These are phyloP conservation scores for Meyerozyma guilliermondii DNA, from an alignment of 1,139 yeast genomes.

Conservation along the genomic window DNA sequence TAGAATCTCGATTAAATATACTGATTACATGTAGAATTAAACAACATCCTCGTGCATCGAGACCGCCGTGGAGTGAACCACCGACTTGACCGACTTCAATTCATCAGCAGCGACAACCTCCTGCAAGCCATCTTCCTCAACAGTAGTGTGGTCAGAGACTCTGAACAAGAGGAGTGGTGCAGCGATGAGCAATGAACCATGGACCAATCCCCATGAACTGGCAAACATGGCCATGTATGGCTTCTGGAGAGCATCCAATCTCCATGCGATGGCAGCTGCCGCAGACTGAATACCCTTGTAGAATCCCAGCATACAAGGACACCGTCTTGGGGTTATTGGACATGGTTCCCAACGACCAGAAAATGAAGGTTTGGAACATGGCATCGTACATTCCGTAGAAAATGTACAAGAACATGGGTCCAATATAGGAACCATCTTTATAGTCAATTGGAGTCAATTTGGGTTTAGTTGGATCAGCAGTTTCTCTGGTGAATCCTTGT, in stretches of 20 bases:
- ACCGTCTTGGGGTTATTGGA: conserved; percentile 53
- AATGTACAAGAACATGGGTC: conserved; percentile 58
- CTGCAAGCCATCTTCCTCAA: conserved; percentile 29
- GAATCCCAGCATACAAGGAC: conserved; percentile 57
- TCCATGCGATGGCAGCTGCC: conserved; percentile 60
- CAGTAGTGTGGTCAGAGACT: conserved; percentile 41
- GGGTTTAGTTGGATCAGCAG: conserved; percentile 14
- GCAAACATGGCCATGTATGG: conserved; percentile 45
- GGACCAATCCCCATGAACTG: conserved; percentile 53
- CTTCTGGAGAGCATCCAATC: conserved; percentile 42
- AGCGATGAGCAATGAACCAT: conserved; percentile 38
- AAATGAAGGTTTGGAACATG: conserved; percentile 49
- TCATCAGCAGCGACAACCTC: conserved; percentile 24
- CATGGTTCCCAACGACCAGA: conserved; percentile 56
- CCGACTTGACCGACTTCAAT: conserved; percentile 19
- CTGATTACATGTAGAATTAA: neutral
- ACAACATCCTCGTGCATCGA: neutral
- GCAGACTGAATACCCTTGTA: conserved; percentile 63
- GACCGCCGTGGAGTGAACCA: conserved; percentile 1
- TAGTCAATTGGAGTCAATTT: conserved; percentile 35
- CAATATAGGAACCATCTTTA: conserved; percentile 42
- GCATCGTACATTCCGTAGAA: conserved; percentile 59
- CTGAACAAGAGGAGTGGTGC: conserved; percentile 30
- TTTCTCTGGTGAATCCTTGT: conserved; percentile 37
- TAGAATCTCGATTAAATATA: neutral